Conservation (phyloP, 768 basidiomycete species). For the Boletus sp. region DNA sequence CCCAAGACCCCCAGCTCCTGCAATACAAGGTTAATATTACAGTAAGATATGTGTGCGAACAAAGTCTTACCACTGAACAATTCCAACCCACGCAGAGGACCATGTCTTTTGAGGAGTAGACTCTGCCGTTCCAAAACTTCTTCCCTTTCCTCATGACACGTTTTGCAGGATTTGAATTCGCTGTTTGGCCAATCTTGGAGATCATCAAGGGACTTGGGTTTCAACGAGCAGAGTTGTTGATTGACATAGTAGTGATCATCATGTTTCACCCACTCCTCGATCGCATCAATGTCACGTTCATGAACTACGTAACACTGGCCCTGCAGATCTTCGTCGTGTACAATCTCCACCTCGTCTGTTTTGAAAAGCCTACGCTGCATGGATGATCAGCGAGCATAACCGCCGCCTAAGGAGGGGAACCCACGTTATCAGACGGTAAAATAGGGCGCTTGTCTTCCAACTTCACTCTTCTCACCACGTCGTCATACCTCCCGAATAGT, state of each 20-base stretch:
- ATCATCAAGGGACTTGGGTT: conserved; percentile 19
- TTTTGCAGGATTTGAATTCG: conserved; percentile 36
- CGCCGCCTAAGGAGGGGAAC: background rate
- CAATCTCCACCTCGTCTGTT: conserved; percentile 28
- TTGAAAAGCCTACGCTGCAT: conserved; percentile 40
- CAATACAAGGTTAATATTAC: background rate
- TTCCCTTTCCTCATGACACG: conserved; percentile 38
- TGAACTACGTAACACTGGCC: conserved; percentile 53
- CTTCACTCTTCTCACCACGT: conserved; percentile 29
- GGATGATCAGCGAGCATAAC: conserved; percentile 8
- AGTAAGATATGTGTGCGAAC: background rate
- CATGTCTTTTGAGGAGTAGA: conserved; percentile 34
- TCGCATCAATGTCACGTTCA: conserved; percentile 29
- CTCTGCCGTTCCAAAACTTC: conserved; percentile 28
- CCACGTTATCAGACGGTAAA: conserved; percentile 43
- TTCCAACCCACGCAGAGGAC: conserved; percentile 57
- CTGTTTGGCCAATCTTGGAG: conserved; percentile 25
- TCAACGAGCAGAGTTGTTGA: conserved; percentile 24
- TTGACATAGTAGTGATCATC: conserved; percentile 61
- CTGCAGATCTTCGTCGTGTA: conserved; percentile 40
- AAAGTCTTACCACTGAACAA: conserved; percentile 58
- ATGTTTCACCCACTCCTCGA: conserved; percentile 42
- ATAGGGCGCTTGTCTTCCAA: conserved; percentile 10
- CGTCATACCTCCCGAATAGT: conserved; percentile 46
- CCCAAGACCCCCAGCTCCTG: conserved; percentile 75